A percentile compares a stretch with the other conserved stretches of the same genome.
Conservation (phyloP, 257 asterid species). For the Ballota nigra region DNA sequence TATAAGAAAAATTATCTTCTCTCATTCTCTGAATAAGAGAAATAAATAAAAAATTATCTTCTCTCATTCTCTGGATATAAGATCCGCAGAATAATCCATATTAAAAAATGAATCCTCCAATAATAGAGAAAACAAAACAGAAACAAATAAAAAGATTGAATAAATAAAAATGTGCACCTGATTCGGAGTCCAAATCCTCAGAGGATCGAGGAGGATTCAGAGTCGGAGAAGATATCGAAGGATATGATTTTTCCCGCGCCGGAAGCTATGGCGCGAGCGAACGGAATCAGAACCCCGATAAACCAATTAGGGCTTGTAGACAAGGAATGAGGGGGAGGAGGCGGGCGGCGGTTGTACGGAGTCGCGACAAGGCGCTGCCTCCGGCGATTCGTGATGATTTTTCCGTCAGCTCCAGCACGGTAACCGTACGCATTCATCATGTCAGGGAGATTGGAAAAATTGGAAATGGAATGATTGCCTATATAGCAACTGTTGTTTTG, state of each 20-base stretch:
- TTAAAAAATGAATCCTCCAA: no score
- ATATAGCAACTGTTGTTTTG: no score
- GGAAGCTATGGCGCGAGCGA: slow-evolving; percentile 50
- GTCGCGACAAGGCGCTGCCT: slow-evolving; percentile 31
- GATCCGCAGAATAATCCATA: no score
- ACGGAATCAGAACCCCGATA: slow-evolving; percentile 31
- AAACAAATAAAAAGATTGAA: neutral
- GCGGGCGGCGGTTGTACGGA: slow-evolving; percentile 35
- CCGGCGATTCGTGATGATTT: slow-evolving; percentile 32
- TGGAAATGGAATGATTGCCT: slow-evolving; percentile 22
- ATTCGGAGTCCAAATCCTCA: slow-evolving; percentile 32
- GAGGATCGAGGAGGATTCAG: slow-evolving; percentile 45
- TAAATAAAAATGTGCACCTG: slow-evolving; percentile 29
- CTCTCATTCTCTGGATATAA: no score
- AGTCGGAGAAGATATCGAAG: slow-evolving; percentile 43
- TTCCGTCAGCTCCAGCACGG: slow-evolving; percentile 39
- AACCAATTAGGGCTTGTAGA: slow-evolving; percentile 43
- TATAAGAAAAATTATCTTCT: no score
- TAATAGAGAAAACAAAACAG: neutral
- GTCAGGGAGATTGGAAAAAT: slow-evolving; percentile 11
- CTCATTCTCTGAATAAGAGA: no score
- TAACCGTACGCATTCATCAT: slow-evolving; percentile 24
- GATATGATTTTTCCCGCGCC: slow-evolving; percentile 65
- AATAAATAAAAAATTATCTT: no score
- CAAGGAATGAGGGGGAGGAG: slow-evolving; percentile 7